These are phyloP conservation scores for Colletotrichum filicis DNA, from an alignment of 2,329 filamentous ascomycete species.

Conservation along the genomic window DNA sequence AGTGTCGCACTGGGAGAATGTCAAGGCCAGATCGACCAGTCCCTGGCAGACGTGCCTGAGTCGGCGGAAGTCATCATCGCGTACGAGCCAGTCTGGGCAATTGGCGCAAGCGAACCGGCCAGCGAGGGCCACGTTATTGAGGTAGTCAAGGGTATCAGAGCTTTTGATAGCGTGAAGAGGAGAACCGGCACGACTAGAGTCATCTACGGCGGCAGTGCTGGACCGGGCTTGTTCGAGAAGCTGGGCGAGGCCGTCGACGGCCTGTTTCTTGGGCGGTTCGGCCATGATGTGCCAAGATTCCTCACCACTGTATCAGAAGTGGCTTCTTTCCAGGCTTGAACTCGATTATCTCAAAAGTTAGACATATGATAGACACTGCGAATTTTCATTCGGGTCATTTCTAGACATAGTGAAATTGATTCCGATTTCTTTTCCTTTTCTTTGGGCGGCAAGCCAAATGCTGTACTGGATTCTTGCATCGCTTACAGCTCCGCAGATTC, in stretches of 20 bases:
- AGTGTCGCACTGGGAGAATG: constrained; percentile 74
- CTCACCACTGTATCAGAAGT: constrained; percentile 79
- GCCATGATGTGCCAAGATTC: constrained; percentile 79
- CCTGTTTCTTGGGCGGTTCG: constrained; percentile 84
- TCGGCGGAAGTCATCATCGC: constrained; percentile 79
- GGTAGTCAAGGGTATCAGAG: constrained; percentile 73
- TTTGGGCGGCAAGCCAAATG: no score
- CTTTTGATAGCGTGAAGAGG: constrained; percentile 59
- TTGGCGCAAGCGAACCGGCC: constrained; percentile 79
- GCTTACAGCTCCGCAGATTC: not conserved
- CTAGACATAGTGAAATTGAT: no score
- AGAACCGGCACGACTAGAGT: constrained; percentile 72
- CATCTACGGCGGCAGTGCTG: constrained; percentile 85
- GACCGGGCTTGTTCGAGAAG: constrained; percentile 78
- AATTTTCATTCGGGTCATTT: not conserved
- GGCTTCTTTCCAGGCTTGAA: constrained; percentile 43
- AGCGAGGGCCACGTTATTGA: constrained; percentile 76
- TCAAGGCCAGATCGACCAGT: constrained; percentile 70
- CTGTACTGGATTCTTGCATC: no score
- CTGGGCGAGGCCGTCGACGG: constrained; percentile 80
- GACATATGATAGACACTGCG: not conserved
- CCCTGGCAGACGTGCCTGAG: constrained; percentile 69
- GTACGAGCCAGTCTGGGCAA: constrained; percentile 92
- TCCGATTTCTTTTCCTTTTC: no score
- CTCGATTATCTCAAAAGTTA: not conserved